Percentiles rank a stretch among this genome's conserved stretches.
These are phyloP conservation scores for Strobilomyces dryophilus DNA, from an alignment of 768 basidiomycete genomes.

Conservation along the genomic window DNA sequence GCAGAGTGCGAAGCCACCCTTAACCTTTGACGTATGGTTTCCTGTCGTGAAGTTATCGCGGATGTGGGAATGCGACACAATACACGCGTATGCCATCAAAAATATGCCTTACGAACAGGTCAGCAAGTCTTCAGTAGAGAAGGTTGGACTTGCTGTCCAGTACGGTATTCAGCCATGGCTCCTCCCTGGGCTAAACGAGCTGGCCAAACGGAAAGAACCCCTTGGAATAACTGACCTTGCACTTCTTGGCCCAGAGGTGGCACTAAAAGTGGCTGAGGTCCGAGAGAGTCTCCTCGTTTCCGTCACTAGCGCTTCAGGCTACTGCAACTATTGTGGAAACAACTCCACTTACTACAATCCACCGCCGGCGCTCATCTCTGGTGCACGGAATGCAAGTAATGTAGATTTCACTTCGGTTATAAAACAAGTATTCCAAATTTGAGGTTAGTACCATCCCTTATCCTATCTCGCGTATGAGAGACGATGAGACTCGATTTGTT, in stretches of 20 bases:
- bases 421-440: conserved; percentile 5
- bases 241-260: conserved; percentile 13
- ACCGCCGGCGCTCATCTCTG: background rate
- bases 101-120: conserved; percentile 19
- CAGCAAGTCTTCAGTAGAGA: conserved; percentile 17
- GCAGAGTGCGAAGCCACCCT: background rate
- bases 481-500: background rate
- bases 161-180: conserved; percentile 35
- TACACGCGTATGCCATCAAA: conserved; percentile 30
- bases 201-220: conserved; percentile 16
- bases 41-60: conserved; percentile 36
- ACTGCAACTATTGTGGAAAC: background rate
- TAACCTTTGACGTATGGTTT: conserved; percentile 32
- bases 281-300: conserved; percentile 13
- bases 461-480: background rate
- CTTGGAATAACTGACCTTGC: conserved; percentile 13
- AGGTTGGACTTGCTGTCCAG: conserved; percentile 28
- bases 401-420: conserved; percentile 17
- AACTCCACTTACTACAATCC: background rate
- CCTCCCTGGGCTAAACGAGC: conserved; percentile 23
- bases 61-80: conserved; percentile 34
- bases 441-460: conserved; percentile 1
- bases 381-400: background rate
- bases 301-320: background rate
- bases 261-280: conserved; percentile 20